Base-by-base conservation (phyloP, 2,329 filamentous ascomycete genomes). In the Elsinoe fawcettii region DNA sequence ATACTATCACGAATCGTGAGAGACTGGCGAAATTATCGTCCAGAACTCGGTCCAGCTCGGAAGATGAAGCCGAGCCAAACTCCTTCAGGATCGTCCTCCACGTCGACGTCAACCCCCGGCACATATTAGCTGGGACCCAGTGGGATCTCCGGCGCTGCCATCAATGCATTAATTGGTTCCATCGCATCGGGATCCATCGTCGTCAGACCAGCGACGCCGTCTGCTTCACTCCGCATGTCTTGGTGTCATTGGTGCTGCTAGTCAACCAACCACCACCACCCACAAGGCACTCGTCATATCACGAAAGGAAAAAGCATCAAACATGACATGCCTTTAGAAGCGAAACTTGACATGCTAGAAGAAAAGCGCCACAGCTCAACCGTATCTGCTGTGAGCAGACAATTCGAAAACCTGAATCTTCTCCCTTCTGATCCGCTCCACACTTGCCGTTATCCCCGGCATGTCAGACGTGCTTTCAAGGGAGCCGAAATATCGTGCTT, bases 41-140 rank as follows among this genome's bases (percentile, higher is more conserved):
- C 30, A 53, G 30, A 14, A 37, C 49, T 39, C 49, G 49, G 49
- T 53, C 32, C 49, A 30, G n/a, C 34, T 39, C 49, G 49, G 49
- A 51, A 37, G 27, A 18, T 23, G 20, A 37, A 37, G 49, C 49
- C 49, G 49, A 53, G 49, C 49, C 49, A 53, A 34, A 53, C 30
- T 36, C 18, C 25, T 12, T 39, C 27, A 36, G 49, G 30, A 16
- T 18, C 32, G 18, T 22, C 49, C 8, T 53, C 27, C 16, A 44
- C 41, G 22, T 23, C 9, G 18, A 44, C 41, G 22, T 44, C 41
- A 23, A 20, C 20, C 41, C 41, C 41, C 41, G 41, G 41, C 41
- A 44, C 41, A 46, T 43, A 11, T 25, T 46, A 25, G 20, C 20
- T 46, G 18, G n/a, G 39, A 9, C 18, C 18, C 39, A 43, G 20